These are phyloP conservation scores for Phyllosticta capitalensis DNA, from an alignment of 2,329 filamentous ascomycete species.

Conservation along the genomic window DNA sequence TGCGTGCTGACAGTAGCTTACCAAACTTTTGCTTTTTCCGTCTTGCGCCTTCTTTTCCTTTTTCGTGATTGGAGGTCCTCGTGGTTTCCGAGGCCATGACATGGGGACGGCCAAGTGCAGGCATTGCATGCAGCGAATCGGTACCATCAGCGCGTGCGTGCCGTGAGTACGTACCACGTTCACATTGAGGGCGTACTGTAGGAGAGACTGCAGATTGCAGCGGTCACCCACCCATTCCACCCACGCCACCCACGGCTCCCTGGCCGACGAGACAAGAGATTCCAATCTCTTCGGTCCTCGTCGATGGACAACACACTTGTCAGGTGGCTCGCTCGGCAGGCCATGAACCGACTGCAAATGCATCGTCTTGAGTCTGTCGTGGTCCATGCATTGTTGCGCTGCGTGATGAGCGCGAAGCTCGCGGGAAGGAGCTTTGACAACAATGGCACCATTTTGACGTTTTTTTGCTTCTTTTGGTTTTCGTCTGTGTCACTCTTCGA, in stretches of 20 bases:
- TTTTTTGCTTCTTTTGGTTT: neutral
- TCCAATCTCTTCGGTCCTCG: neutral
- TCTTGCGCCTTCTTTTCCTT: neutral
- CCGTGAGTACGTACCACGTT: no score
- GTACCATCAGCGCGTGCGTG: neutral
- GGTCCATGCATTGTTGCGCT: neutral
- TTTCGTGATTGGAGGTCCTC: neutral
- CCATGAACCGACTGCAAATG: neutral
- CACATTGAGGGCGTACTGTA: neutral
- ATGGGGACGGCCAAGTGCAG: neutral
- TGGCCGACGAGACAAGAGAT: neutral
- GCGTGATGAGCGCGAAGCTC: no score
- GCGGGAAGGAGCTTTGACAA: neutral
- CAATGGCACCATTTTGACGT: neutral
- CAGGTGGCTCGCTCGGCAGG: neutral
- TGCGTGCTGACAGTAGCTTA: no score
- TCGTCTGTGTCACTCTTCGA: neutral
- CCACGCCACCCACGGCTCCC: no score
- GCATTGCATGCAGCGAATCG: neutral
- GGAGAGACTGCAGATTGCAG: neutral
- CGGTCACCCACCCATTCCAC: neutral
- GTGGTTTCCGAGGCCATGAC: neutral
- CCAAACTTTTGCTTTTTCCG: neutral
- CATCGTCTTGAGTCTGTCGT: neutral
- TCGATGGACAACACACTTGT: neutral